Conservation (phyloP, 2,329 filamentous ascomycete genomes). For the Stachybotrys chartarum region DNA sequence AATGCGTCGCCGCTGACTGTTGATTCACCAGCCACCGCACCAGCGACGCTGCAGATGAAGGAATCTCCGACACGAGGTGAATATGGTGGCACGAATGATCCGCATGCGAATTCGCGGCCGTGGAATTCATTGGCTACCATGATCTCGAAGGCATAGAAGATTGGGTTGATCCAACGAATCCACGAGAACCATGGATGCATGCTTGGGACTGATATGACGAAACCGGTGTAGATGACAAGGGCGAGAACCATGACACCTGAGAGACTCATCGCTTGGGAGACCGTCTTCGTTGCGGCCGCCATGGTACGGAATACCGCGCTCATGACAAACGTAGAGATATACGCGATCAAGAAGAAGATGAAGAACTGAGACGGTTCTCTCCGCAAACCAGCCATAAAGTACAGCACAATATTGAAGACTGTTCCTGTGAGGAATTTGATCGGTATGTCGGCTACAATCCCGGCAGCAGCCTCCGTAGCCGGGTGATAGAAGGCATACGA, state of each 20-base stretch:
- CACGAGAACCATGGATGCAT: constrained; percentile 71
- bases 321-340: constrained; percentile 64
- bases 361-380: constrained; percentile 65
- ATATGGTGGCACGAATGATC: constrained; percentile 1
- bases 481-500: constrained; percentile 46
- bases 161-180: constrained; percentile 69
- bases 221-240: constrained; percentile 55
- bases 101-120: constrained; percentile 1
- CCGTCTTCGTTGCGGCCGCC: constrained; percentile 60
- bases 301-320: constrained; percentile 70
- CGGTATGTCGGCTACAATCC: constrained; percentile 48
- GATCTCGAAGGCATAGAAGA: constrained; percentile 68
- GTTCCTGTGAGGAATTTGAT: constrained; percentile 45
- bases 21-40: constrained; percentile 16
- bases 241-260: constrained; percentile 49
- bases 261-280: constrained; percentile 48
- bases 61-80: constrained; percentile 34
- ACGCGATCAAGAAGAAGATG: constrained; percentile 65
- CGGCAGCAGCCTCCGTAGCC: constrained; percentile 44
- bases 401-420: constrained; percentile 49
- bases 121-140: constrained; percentile 66
- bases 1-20: constrained; percentile 3
- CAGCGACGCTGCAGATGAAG: constrained; percentile 50
- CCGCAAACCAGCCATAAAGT: constrained; percentile 47
- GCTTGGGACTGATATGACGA: constrained; percentile 40